Percentiles rank a stretch among this genome's conserved stretches.
phyloP scores from a whole-genome alignment of 2,329 filamentous ascomycete species.

The Beauveria varroae region DNA sequence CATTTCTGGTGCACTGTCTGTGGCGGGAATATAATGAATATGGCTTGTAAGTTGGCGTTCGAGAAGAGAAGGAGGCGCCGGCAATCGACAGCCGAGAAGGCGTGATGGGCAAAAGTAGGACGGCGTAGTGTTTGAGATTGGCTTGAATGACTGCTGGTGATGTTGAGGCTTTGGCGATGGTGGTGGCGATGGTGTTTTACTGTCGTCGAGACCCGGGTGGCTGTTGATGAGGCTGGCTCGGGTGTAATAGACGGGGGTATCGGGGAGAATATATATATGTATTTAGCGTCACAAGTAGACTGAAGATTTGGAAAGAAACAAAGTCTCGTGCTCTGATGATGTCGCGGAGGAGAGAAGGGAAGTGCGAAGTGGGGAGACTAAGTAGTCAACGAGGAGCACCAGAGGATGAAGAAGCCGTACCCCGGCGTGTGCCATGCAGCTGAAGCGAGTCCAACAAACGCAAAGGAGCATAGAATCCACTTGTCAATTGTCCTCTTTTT shows the following conservation, averaged over 20 bases:
- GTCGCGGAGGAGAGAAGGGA: background rate
- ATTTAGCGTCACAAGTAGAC: background rate
- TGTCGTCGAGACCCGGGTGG: background rate
- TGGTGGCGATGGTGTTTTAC: background rate
- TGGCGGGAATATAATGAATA: background rate
- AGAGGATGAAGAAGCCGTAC: background rate
- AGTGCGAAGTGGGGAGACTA: conserved; percentile 10
- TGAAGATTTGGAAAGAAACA: background rate
- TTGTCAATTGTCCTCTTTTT: background rate
- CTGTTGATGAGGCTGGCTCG: background rate
- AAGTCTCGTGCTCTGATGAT: conserved; percentile 1
- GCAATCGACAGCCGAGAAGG: too few species aligned
- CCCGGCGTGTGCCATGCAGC: conserved; percentile 6
- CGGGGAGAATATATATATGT: background rate
- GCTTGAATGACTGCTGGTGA: background rate
- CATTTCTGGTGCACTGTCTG: conserved; percentile 16
- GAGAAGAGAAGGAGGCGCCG: background rate
- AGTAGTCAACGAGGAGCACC: background rate
- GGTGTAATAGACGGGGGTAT: background rate
- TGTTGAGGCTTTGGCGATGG: background rate
- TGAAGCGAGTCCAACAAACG: conserved; percentile 1
- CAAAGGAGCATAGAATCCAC: background rate
- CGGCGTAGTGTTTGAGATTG: too few species aligned
- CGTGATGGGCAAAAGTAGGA: too few species aligned
- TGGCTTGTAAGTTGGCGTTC: background rate